Evolutionary conservation across 352 stramenopile genomes (phyloP), one percentile per base, ranked within the genome.

Genomic region (Phytophthora macrochlamydospora): DNA sequence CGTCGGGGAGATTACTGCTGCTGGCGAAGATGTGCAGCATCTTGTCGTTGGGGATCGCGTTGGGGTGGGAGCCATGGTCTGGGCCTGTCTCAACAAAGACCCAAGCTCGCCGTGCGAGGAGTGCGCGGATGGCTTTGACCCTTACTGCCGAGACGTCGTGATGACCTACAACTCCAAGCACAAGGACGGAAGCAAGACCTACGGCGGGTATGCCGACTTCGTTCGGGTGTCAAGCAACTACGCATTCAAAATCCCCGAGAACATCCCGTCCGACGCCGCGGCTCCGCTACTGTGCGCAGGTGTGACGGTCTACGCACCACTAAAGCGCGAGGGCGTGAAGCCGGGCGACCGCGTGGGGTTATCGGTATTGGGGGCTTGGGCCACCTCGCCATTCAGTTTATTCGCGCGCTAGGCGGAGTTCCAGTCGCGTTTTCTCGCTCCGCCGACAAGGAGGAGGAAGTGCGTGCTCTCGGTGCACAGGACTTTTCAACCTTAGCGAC

Each of bases 371-470:
- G 88, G 31, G 88, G 88, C 30, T 68, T 96, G 5, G 88, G 87
- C 32, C 88, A 96, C 61, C 72, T 95, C 54, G 83, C 70, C 2
- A 68, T 95, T 44, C 91, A 94, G 72, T 83, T 94, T 51, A 79
- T 79, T n/a, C 61, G 74, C 11, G 87, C 81, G 1, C 65, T 96
- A n/a, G 82, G 81, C n/a, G 71, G 63, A 3, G 62, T 75, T 13
- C 69, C 87, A 0, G 76, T 86, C 40, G 59, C 59, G 7, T 65
- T 65, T 42, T 66, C 59, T 55, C 59, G 51, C 18, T 24, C 18
- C 18, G 18, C 18, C 18, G 18, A 24, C 18, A 24, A 24, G 18
- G 18, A 24, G 18, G 7, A 68, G 44, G 12, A 97, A 91, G 69
- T 74, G 64, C 50, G 70, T 69, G 18, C 65, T 77, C 37, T 85